Conservation (phyloP, 2,329 filamentous ascomycete genomes). For the Berkeleyomyces basicola region DNA sequence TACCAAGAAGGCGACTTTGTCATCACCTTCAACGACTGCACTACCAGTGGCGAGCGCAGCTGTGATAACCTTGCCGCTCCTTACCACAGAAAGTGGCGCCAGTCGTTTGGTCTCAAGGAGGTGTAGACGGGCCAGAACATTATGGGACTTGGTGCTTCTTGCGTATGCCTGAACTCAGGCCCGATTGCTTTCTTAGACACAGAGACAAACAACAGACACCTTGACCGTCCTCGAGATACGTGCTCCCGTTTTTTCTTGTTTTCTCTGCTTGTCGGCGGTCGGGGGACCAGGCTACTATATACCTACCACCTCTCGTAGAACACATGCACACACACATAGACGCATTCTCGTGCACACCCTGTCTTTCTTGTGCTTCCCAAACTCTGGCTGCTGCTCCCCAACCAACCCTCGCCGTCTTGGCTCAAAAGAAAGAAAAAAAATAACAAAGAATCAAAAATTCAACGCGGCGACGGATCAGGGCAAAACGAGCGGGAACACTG, state of each 20-base stretch:
- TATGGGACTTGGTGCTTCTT: background rate
- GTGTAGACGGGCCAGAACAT: conserved; percentile 13
- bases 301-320: background rate
- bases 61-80: conserved; percentile 56
- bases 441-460: background rate
- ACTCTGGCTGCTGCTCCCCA: background rate
- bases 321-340: background rate
- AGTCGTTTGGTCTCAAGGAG: conserved; percentile 28
- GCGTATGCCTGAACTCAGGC: background rate
- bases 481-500: background rate
- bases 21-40: conserved; percentile 62
- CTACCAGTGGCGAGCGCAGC: conserved; percentile 35
- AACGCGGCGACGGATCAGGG: background rate
- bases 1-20: conserved; percentile 78
- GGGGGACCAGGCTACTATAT: background rate
- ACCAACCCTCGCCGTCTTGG: no score
- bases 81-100: conserved; percentile 32
- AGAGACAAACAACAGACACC: background rate
- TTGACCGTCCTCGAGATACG: background rate
- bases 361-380: background rate
- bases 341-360: background rate
- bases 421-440: no score
- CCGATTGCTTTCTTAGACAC: background rate
- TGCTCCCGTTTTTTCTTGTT: background rate
- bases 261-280: background rate